These are phyloP conservation scores for Aspergillus carbonarius DNA, from an alignment of 2,329 filamentous ascomycete species.

Conservation along the genomic window DNA sequence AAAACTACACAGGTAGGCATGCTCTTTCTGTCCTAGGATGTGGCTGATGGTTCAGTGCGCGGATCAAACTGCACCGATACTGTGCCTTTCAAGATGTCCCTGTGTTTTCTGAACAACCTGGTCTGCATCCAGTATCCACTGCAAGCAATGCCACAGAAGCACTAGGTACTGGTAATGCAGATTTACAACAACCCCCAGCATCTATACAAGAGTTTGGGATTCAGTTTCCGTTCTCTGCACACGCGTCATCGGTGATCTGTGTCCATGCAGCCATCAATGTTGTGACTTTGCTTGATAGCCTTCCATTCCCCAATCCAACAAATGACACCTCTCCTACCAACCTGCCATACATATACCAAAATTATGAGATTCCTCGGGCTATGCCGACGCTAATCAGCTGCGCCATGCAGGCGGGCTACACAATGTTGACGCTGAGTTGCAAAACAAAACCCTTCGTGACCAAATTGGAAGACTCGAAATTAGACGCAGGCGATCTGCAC, in stretches of 20 bases:
- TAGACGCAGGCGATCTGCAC: not conserved
- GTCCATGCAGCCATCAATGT: slow-evolving; percentile 29
- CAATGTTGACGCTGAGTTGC: slow-evolving; percentile 29
- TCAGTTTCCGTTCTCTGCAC: slow-evolving; percentile 23
- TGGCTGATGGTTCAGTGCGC: slow-evolving; percentile 18
- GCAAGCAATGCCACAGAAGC: not conserved
- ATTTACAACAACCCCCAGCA: not conserved
- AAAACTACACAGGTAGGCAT: slow-evolving; percentile 24
- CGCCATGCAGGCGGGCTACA: slow-evolving; percentile 26
- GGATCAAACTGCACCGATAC: slow-evolving; percentile 31
- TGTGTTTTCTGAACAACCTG: slow-evolving; percentile 24
- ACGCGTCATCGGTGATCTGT: slow-evolving; percentile 28
- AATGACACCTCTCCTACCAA: slow-evolving; percentile 6
- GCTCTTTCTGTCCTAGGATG: not conserved
- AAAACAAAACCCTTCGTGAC: slow-evolving; percentile 14
- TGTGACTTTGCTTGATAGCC: slow-evolving; percentile 24
- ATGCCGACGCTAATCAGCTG: slow-evolving; percentile 31
- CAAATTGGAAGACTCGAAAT: not conserved
- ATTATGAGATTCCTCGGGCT: slow-evolving; percentile 20
- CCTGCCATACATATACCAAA: slow-evolving; percentile 4
- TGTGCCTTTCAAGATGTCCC: slow-evolving; percentile 30
- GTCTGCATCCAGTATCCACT: slow-evolving; percentile 16
- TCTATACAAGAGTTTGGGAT: slow-evolving; percentile 1
- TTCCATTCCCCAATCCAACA: slow-evolving; percentile 23
- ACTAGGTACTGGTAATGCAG: not conserved